Percentiles rank a stretch among this genome's conserved stretches.
phyloP scores from a whole-genome alignment of 2,329 filamentous ascomycete species.

The Aspergillus pseudonomiae region DNA sequence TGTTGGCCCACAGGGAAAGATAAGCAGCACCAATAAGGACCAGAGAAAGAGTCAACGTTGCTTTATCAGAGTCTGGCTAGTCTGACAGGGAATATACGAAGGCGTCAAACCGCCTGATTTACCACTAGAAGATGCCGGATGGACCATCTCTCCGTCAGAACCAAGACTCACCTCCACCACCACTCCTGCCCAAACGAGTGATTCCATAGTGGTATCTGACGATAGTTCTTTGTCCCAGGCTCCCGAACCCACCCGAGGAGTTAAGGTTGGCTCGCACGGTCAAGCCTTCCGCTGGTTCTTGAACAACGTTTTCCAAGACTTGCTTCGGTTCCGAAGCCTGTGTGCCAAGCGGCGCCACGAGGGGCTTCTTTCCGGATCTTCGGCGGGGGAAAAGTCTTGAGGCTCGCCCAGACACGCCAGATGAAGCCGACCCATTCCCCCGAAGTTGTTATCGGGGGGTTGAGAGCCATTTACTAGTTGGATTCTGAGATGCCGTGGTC shows the following conservation, averaged over 20 bases:
- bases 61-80: neutral
- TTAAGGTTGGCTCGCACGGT: neutral
- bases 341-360: neutral
- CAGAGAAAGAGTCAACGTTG: neutral
- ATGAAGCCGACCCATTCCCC: neutral
- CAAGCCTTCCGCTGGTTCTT: neutral
- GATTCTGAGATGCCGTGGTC: neutral
- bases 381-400: neutral
- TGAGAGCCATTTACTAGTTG: neutral
- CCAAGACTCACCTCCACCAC: neutral
- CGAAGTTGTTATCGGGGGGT: neutral
- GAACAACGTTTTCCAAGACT: slow-evolving; percentile 4
- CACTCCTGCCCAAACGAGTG: no score
- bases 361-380: neutral
- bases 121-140: neutral
- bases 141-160: neutral
- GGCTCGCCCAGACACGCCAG: neutral
- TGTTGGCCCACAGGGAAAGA: neutral
- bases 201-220: no score
- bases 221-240: neutral
- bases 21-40: neutral
- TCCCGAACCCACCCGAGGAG: neutral
- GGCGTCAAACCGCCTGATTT: neutral
- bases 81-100: neutral
- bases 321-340: neutral